A percentile compares a stretch with the other conserved stretches of the same genome.
Conservation (phyloP, 1,139 yeast species). For the Sugiyamaella pinicola region DNA sequence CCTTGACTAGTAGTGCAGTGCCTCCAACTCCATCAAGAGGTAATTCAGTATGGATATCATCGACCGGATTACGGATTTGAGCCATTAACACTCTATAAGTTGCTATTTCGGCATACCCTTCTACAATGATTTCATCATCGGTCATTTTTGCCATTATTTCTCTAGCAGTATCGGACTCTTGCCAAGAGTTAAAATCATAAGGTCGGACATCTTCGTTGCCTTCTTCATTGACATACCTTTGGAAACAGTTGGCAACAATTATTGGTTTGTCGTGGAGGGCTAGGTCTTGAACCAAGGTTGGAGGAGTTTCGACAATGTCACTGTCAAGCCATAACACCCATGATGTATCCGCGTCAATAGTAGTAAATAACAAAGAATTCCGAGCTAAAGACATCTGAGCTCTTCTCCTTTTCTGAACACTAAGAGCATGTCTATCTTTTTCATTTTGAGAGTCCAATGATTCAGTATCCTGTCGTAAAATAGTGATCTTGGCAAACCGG, state of each 20-base stretch:
- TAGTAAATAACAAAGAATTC: constrained; percentile 86
- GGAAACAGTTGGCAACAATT: constrained; percentile 89
- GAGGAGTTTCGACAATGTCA: constrained; percentile 87
- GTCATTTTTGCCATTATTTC: constrained; percentile 67
- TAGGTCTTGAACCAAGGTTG: constrained; percentile 79
- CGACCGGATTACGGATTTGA: constrained; percentile 68
- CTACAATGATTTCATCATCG: constrained; percentile 90
- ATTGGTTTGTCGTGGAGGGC: constrained; percentile 85
- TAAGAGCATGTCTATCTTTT: constrained; percentile 71
- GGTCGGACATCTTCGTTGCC: constrained; percentile 69
- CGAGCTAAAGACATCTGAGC: constrained; percentile 91
- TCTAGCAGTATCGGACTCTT: constrained; percentile 84
- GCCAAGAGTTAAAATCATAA: constrained; percentile 96
- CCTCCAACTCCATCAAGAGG: constrained; percentile 95
- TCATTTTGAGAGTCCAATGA: constrained; percentile 60
- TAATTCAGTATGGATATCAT: constrained; percentile 62
- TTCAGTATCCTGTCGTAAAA: constrained; percentile 86
- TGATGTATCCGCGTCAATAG: constrained; percentile 83
- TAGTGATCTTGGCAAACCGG: constrained; percentile 79
- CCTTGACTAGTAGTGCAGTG: constrained; percentile 91
- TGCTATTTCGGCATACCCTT: constrained; percentile 86
- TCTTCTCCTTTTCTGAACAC: constrained; percentile 88
- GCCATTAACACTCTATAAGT: constrained; percentile 98
- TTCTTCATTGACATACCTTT: constrained; percentile 64
- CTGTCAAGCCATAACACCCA: constrained; percentile 98